Evolutionary conservation across 257 asterid genomes (phyloP).

Genomic region (Fraxinus pennsylvanica): DNA sequence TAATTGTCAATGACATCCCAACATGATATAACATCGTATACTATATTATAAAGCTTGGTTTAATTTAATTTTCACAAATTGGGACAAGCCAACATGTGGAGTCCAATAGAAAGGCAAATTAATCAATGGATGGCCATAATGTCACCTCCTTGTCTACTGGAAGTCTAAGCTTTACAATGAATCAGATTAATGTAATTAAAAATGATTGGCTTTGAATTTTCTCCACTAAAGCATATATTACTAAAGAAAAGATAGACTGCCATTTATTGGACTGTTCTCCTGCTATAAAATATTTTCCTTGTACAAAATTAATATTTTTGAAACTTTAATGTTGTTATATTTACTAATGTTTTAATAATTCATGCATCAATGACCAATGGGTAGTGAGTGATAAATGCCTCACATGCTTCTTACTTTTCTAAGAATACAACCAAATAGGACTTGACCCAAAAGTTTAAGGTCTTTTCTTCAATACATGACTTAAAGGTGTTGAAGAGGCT

Average conservation of each 20-base stretch:
- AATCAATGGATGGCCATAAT: constrained; percentile 34
- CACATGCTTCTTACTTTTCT: no score
- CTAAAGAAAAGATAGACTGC: constrained; percentile 20
- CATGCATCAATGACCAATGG: neutral
- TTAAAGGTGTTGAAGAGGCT: neutral
- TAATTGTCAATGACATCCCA: neutral
- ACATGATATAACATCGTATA: neutral
- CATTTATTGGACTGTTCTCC: neutral
- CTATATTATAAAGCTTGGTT: constrained; percentile 20
- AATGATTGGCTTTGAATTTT: constrained; percentile 35
- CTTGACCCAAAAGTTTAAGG: neutral
- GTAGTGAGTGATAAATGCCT: no score
- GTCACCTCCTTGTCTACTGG: constrained; percentile 40
- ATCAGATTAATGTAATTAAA: constrained; percentile 33
- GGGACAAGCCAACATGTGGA: constrained; percentile 43
- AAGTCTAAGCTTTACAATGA: constrained; percentile 37
- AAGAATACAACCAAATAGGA: neutral
- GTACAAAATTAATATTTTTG: no score
- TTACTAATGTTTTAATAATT: no score
- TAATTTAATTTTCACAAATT: constrained; percentile 35
- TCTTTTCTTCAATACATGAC: neutral
- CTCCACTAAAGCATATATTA: constrained; percentile 30
- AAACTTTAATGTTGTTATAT: no score
- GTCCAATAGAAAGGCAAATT: constrained; percentile 33
- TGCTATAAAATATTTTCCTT: neutral